These are phyloP conservation scores for Populus tremula DNA, from an alignment of 345 rosid genomes.

Conservation along the genomic window DNA sequence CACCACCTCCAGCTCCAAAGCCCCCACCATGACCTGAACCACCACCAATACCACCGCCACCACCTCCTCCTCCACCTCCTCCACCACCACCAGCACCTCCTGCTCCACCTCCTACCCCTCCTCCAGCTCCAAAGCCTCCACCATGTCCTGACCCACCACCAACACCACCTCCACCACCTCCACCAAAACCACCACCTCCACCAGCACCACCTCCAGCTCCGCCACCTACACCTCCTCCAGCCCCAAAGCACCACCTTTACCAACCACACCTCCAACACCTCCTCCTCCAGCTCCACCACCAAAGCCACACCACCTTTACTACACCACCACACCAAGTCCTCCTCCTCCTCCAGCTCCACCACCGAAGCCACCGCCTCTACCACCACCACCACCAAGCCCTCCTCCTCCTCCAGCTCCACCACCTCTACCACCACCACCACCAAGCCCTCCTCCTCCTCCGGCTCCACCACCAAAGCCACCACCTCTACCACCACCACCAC, in stretches of 20 bases:
- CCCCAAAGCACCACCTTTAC: constrained; percentile 4
- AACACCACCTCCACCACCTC: background rate
- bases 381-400: constrained; percentile 27
- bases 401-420: constrained; percentile 8
- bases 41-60: constrained; percentile 1
- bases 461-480: constrained; percentile 5
- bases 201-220: background rate
- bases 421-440: constrained; percentile 8
- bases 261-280: constrained; percentile 5
- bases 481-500: background rate
- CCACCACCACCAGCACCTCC: constrained; percentile 6
- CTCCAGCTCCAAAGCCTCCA: background rate
- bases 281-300: constrained; percentile 28
- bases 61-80: constrained; percentile 5
- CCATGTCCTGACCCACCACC: constrained; percentile 9
- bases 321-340: constrained; percentile 11
- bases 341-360: constrained; percentile 1
- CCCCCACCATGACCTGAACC: too few relatives aligned
- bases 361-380: constrained; percentile 35
- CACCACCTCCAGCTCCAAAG: constrained; percentile 3
- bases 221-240: constrained; percentile 11
- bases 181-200: background rate
- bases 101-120: constrained; percentile 10
- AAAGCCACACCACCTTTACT: constrained; percentile 22
- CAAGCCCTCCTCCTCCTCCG: constrained; percentile 3